Conservation (phyloP, 208 protist species). For the Leishmania gerbilli region DNA sequence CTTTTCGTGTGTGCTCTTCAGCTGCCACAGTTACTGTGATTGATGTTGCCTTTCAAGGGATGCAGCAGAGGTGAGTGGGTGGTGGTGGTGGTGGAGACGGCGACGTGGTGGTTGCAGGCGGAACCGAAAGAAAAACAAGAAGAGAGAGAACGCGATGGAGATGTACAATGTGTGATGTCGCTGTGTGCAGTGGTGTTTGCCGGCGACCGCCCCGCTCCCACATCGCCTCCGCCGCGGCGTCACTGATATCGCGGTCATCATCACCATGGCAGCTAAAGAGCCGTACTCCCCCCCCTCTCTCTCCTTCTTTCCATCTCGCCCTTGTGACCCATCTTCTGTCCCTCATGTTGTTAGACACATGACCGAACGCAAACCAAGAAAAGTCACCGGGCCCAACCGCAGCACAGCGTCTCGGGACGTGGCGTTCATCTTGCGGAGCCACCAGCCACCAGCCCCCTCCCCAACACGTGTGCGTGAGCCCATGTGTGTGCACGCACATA, state of each 20-base stretch:
- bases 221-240: background rate
- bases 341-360: background rate
- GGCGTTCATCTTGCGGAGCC: background rate
- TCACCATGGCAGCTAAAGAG: background rate
- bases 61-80: background rate
- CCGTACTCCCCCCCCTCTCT: slow-evolving; percentile 1
- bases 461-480: background rate
- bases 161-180: background rate
- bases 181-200: background rate
- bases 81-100: background rate
- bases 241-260: background rate
- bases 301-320: background rate
- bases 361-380: background rate
- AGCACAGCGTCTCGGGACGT: background rate
- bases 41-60: background rate
- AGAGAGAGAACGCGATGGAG: background rate
- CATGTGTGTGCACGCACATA: background rate
- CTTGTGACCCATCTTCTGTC: slow-evolving; percentile 3
- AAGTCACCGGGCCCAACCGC: background rate
- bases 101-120: background rate
- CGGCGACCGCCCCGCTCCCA: background rate
- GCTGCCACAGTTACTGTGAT: background rate
- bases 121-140: background rate
- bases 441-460: background rate
- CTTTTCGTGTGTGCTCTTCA: background rate